A percentile compares a stretch with the other conserved stretches of the same genome.
Evolutionary conservation across 148 eudicot species (phyloP).

Genomic region (Polygonum maritimum): DNA sequence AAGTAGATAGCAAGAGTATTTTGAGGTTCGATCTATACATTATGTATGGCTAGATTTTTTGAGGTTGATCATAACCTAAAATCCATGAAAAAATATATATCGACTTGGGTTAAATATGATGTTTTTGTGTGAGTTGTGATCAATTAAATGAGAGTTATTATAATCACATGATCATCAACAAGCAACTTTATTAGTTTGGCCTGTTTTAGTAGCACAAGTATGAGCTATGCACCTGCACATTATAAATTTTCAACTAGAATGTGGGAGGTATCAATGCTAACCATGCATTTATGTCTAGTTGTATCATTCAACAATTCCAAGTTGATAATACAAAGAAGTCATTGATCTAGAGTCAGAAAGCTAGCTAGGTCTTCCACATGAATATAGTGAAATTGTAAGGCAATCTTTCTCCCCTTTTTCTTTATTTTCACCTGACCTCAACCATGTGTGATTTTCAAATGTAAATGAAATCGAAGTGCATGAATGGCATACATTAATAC

Average conservation of each 20-base stretch:
- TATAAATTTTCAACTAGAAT: slow-evolving; percentile 4
- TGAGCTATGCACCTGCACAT: neutral
- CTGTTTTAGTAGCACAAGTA: neutral
- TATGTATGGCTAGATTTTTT: neutral
- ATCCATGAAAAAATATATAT: neutral
- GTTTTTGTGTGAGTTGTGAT: neutral
- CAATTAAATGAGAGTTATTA: neutral
- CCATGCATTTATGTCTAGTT: neutral
- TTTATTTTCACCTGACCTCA: neutral
- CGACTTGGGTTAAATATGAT: neutral
- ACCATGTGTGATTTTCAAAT: neutral
- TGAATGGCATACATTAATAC: neutral
- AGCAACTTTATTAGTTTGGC: neutral
- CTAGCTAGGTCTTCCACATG: too few species aligned
- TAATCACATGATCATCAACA: neutral
- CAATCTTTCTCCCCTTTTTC: too few species aligned
- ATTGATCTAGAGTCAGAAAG: too few species aligned
- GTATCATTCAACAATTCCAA: neutral
- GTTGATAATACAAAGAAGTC: too few species aligned
- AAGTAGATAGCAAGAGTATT: too few species aligned
- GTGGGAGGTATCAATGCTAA: neutral
- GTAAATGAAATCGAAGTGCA: neutral
- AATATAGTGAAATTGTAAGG: too few species aligned
- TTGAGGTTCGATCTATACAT: too few species aligned
- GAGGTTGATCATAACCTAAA: neutral